Evolutionary conservation across 768 basidiomycete species (phyloP).

Genomic region (Trametes villosa): DNA sequence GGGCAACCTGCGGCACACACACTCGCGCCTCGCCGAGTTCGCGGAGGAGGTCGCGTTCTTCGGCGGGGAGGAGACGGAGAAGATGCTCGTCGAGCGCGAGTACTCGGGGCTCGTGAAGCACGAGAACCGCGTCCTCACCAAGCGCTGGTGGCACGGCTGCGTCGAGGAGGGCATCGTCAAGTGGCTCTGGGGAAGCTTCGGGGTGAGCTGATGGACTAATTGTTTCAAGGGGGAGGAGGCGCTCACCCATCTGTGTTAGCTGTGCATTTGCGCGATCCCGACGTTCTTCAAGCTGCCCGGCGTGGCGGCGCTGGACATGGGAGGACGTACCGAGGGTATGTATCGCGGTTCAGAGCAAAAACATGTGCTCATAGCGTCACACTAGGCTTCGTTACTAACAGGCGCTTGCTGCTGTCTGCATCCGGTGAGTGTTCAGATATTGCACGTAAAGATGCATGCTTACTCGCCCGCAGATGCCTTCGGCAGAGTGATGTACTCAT

Average conservation of each 20-base stretch:
- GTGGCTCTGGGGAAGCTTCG: constrained; percentile 96
- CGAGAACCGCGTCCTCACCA: constrained; percentile 76
- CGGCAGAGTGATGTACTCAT: constrained; percentile 95
- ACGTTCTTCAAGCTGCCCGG: constrained; percentile 91
- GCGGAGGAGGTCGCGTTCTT: constrained; percentile 89
- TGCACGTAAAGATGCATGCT: background rate
- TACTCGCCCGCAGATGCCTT: constrained; percentile 71
- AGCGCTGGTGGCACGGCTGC: constrained; percentile 89
- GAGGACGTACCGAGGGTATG: constrained; percentile 85
- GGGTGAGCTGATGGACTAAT: constrained; percentile 51
- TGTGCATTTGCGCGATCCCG: constrained; percentile 90
- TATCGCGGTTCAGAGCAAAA: background rate
- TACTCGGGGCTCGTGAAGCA: constrained; percentile 87
- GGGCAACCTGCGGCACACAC: constrained; percentile 88
- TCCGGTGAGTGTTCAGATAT: constrained; percentile 53
- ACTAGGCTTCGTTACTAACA: constrained; percentile 94
- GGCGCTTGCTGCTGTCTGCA: constrained; percentile 84
- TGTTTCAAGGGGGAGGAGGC: too few species aligned
- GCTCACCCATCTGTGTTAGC: constrained; percentile 41
- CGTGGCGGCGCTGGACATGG: constrained; percentile 66
- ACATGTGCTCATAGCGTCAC: background rate
- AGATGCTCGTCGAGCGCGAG: constrained; percentile 86
- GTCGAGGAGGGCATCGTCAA: constrained; percentile 96
- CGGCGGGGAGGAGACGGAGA: constrained; percentile 88
- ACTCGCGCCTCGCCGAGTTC: constrained; percentile 89